phyloP scores from a whole-genome alignment of 1,284 basidiomycete species.

The Vanrija pseudolonga region DNA sequence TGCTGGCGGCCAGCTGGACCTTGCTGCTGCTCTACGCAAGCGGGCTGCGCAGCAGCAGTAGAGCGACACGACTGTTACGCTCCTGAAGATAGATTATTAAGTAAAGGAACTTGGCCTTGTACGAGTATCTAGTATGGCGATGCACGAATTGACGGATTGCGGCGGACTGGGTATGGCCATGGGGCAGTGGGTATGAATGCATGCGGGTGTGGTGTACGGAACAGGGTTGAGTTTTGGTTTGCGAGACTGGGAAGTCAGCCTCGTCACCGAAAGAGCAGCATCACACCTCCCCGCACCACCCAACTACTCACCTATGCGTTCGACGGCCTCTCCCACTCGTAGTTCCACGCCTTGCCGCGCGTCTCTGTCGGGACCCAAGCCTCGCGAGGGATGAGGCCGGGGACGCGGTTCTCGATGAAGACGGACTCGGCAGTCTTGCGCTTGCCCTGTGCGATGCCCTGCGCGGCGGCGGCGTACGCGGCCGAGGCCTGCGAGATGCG shows the following conservation, averaged over 20 bases:
- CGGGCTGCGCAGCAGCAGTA: conserved; percentile 16
- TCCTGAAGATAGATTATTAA: conserved; percentile 16
- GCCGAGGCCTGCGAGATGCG: conserved; percentile 54
- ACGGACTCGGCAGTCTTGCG: conserved; percentile 62
- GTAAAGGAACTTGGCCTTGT: background rate
- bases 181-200: background rate
- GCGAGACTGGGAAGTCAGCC: background rate
- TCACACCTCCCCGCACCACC: background rate
- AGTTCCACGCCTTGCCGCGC: conserved; percentile 45
- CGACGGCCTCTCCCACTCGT: conserved; percentile 41
- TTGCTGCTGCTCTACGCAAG: conserved; percentile 59
- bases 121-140: background rate
- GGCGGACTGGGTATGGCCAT: background rate
- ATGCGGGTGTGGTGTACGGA: background rate
- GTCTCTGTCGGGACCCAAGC: conserved; percentile 48
- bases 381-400: conserved; percentile 71
- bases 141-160: background rate
- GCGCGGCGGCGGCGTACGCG: conserved; percentile 8
- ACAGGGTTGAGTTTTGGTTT: background rate
- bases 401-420: conserved; percentile 69
- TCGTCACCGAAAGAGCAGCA: background rate
- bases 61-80: too few relatives aligned
- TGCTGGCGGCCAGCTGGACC: conserved; percentile 66
- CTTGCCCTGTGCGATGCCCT: conserved; percentile 52
- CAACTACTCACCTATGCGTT: conserved; percentile 1